A percentile compares a stretch with the other conserved stretches of the same genome.
Evolutionary conservation across 257 asterid genomes (phyloP).

Genomic region (Przewalskia tangutica): DNA sequence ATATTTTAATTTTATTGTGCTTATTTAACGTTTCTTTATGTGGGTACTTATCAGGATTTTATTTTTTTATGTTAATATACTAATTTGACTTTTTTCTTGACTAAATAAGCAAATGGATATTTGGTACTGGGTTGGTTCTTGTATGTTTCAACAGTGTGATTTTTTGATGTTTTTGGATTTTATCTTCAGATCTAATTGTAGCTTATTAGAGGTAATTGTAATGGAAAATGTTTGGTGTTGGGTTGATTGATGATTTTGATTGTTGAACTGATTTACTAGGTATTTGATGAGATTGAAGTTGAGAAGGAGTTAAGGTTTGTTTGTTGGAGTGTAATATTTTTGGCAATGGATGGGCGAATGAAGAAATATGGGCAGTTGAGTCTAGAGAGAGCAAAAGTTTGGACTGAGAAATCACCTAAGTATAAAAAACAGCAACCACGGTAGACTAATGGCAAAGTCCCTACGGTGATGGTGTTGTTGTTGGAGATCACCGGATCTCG

Average conservation of each 20-base stretch:
- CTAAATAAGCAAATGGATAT: neutral
- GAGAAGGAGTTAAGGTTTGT: neutral
- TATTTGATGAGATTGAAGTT: neutral
- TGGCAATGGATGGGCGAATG: constrained; percentile 45
- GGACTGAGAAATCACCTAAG: constrained; percentile 87
- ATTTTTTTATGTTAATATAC: neutral
- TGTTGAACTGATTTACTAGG: neutral
- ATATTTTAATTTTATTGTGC: too few species aligned
- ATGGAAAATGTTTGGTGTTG: neutral
- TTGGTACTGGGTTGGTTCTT: neutral
- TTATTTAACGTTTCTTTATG: too few species aligned
- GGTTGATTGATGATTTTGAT: neutral
- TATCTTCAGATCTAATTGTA: neutral
- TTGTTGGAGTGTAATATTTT: neutral
- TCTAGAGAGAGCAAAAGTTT: constrained; percentile 85
- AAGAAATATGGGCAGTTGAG: constrained; percentile 58
- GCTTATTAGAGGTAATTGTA: neutral
- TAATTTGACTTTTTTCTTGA: too few species aligned
- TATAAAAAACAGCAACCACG: constrained; percentile 36
- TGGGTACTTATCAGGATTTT: too few species aligned
- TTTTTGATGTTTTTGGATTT: neutral
- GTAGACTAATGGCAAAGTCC: constrained; percentile 30
- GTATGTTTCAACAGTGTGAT: neutral
- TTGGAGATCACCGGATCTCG: too few species aligned
- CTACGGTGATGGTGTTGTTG: too few species aligned